Base-by-base conservation (phyloP, 495 filamentous ascomycete species). In the Hypomontagnella monticulosa region DNA sequence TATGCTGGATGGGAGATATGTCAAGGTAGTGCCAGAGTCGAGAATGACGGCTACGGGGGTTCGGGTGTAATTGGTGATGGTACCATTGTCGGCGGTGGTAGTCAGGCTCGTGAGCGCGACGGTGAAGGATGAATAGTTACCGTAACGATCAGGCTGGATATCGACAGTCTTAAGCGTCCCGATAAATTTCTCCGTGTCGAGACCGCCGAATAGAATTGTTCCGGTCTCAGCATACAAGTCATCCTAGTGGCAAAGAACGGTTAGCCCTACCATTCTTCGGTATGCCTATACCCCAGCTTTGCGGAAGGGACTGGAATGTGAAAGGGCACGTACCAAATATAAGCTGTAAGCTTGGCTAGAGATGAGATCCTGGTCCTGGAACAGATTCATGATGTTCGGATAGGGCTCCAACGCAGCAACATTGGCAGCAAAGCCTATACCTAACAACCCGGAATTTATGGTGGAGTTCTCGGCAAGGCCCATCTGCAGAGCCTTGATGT, bases 171-270 rank as follows among this genome's bases (percentile, higher is more conserved):
- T 65, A 2, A 99, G 85, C 11, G 79, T 66, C 34, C 93, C 95
- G 38, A 84, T 83, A 75, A 89, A 99, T 74, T 97, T 97, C 54
- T 85, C 84, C 0, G 87, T 91, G 72, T 99, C 90, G 30, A 97
- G 84, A 30, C 94, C 96, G 40, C 95, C 95, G 67, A 99, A 97
- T 30, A 99, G 81, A 56, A 99, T 89, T 30, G 85, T 85, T 14
- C 95, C 95, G 1, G 88, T 86, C 43, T 83, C 85, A 43, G 90
- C 81, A 23, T 87, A 78, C 5, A 80, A 71, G 65, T 84, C 81
- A 72, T 86, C 68, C 71, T 74, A 57, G 8, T 14, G 40, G 33
- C 36, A 42, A 50, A 16, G 16, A 40, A 51, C 40, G 15, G 54
- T 68, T 44, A 68, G 36, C 27, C 2, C 15, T 48, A 30, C 5